Percentiles rank a stretch among this genome's conserved stretches.
These are phyloP conservation scores for Neospermospora avenae DNA, from an alignment of 2,329 filamentous ascomycete species.

Conservation along the genomic window DNA sequence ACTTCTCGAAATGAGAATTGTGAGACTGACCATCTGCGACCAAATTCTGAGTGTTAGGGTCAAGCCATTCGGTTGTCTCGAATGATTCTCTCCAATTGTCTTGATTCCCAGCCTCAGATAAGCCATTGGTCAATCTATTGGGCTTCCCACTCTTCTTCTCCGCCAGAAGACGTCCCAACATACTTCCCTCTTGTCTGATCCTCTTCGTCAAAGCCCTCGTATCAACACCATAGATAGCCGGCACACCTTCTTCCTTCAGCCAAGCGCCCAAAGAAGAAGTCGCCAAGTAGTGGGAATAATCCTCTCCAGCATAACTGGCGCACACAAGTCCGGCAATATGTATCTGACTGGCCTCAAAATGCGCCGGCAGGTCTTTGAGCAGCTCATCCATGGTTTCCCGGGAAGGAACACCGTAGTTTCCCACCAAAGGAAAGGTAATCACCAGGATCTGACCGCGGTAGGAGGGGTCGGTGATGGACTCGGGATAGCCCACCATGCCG, in stretches of 20 bases:
- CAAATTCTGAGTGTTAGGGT: constrained; percentile 90
- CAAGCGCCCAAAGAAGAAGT: constrained; percentile 86
- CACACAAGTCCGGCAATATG: constrained; percentile 91
- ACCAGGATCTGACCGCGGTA: constrained; percentile 93
- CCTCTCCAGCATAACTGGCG: constrained; percentile 88
- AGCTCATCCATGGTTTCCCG: constrained; percentile 81
- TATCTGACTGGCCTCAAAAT: constrained; percentile 91
- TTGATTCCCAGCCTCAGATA: constrained; percentile 38
- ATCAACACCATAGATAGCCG: constrained; percentile 93
- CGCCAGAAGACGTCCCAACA: constrained; percentile 86
- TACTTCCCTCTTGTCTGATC: constrained; percentile 90
- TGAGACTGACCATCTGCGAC: constrained; percentile 80
- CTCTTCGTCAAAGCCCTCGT: constrained; percentile 91
- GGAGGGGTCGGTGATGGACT: constrained; percentile 84
- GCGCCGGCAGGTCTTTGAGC: constrained; percentile 78
- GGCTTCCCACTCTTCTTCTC: constrained; percentile 52
- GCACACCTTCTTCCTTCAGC: constrained; percentile 93
- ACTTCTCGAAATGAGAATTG: constrained; percentile 11
- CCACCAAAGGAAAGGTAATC: constrained; percentile 90
- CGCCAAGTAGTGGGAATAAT: constrained; percentile 93
- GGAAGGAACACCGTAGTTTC: constrained; percentile 96
- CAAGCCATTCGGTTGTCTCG: constrained; percentile 80
- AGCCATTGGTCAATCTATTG: constrained; percentile 37
- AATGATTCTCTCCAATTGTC: constrained; percentile 54
- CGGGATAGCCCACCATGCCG: constrained; percentile 97